phyloP scores from a whole-genome alignment of 2,329 filamentous ascomycete species.

The Epichloe coenophiala region DNA sequence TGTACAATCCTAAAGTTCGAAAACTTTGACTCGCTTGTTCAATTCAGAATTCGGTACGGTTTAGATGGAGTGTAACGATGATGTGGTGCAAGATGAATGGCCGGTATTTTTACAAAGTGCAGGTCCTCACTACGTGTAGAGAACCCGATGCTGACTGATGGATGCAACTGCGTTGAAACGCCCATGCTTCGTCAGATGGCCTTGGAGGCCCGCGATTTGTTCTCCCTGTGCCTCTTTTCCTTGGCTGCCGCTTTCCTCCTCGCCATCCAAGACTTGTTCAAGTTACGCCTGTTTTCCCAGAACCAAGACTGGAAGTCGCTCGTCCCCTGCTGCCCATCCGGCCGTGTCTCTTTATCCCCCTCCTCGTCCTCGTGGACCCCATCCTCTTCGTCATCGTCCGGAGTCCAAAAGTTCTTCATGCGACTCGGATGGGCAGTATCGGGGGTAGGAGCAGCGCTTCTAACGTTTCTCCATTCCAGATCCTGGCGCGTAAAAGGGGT shows the following conservation, averaged over 20 bases:
- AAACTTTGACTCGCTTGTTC: no score
- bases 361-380: conserved; percentile 13
- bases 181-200: conserved; percentile 14
- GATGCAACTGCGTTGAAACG: background rate
- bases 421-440: conserved; percentile 72
- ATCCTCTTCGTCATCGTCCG: conserved; percentile 20
- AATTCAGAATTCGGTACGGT: no score
- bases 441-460: conserved; percentile 86
- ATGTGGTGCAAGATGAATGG: no score
- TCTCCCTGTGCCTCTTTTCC: conserved; percentile 54
- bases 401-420: conserved; percentile 45
- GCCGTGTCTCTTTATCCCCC: conserved; percentile 12
- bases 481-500: conserved; percentile 71
- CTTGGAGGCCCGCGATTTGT: conserved; percentile 38
- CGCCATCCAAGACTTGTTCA: conserved; percentile 54
- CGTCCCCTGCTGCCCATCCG: conserved; percentile 14
- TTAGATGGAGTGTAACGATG: no score
- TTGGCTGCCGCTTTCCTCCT: conserved; percentile 49
- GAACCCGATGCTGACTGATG: background rate
- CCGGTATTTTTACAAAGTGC: no score
- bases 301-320: conserved; percentile 54
- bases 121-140: no score
- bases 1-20: background rate
- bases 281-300: conserved; percentile 51
- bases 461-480: conserved; percentile 56